These are phyloP conservation scores for Salvia splendens DNA, from an alignment of 257 asterid species.

Conservation along the genomic window DNA sequence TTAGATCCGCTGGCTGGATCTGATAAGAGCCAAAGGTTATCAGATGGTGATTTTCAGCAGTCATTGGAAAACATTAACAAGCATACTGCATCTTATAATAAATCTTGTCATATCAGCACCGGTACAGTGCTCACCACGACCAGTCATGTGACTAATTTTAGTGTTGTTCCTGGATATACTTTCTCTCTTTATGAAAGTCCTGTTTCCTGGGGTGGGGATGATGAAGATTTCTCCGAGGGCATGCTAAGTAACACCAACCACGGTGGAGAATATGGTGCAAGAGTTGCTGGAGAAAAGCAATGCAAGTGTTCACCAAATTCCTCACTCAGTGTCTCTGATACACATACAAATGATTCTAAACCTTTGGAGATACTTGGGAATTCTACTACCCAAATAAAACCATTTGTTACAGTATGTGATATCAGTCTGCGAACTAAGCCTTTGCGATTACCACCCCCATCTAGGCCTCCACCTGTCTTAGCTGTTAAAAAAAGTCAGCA, in stretches of 20 bases:
- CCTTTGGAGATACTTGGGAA: slow-evolving; percentile 35
- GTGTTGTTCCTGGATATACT: slow-evolving; percentile 54
- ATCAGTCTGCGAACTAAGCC: slow-evolving; percentile 84
- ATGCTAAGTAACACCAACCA: slow-evolving; percentile 38
- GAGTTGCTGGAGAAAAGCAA: slow-evolving; percentile 39
- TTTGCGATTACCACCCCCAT: slow-evolving; percentile 83
- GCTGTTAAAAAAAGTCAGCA: slow-evolving; percentile 42
- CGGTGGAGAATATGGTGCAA: slow-evolving; percentile 33
- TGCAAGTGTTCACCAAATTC: slow-evolving; percentile 37
- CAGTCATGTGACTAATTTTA: slow-evolving; percentile 39
- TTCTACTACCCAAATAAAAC: slow-evolving; percentile 43
- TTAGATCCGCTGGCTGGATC: slow-evolving; percentile 70
- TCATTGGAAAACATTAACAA: slow-evolving; percentile 37
- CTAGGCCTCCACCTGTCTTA: slow-evolving; percentile 84
- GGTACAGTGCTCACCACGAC: slow-evolving; percentile 43
- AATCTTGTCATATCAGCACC: slow-evolving; percentile 41
- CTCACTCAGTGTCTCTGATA: slow-evolving; percentile 26
- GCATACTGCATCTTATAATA: slow-evolving; percentile 49
- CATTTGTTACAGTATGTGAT: slow-evolving; percentile 69
- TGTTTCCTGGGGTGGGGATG: slow-evolving; percentile 43
- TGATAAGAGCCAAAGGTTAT: slow-evolving; percentile 46
- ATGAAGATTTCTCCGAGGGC: slow-evolving; percentile 34
- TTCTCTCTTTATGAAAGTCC: slow-evolving; percentile 40
- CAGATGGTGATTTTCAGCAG: slow-evolving; percentile 49
- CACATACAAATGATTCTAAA: slow-evolving; percentile 34